Base-by-base conservation (phyloP, 2,329 filamentous ascomycete species). In the Graphilbum fragrans region DNA sequence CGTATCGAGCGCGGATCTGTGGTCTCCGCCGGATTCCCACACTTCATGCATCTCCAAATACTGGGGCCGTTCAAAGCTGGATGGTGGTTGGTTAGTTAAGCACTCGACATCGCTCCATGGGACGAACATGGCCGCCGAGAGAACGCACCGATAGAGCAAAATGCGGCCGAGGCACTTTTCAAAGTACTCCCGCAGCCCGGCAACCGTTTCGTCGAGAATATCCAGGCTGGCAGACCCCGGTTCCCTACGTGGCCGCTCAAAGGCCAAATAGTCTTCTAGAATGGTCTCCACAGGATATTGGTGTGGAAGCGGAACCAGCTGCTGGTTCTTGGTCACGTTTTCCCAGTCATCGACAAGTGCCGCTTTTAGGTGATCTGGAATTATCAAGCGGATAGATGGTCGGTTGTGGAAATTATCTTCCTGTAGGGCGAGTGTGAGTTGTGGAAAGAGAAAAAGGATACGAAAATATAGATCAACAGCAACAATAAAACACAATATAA, bases 291-390 rank as follows among this genome's bases (percentile, higher is more conserved):
- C 86, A 1, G 90, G 78, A 39, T 81, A 75, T 22, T 72, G 68
- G 37, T 86, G 80, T 1, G 92, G 92, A 16, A 98, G 69, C 2
- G 85, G 80, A 25, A 95, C 86, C 4, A 96, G 77, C 56, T 90
- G 85, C 51, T 86, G 77, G 57, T 93, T 92, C 65, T 95, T 96
- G 43, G 92, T 98, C 47, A 98, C 80, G 53, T 95, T 94, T 61
- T 98, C 92, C 92, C 92, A 98, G 59, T 98, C 92, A 57, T 98
- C 92, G 19, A 98, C 92, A 3, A 98, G 76, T 47, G 94, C 73
- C 16, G 84, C 86, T 65, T 96, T 95, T 50, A 98, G 71, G 49
- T 83, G 77, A 56, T 96, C 92, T 0, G 92, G 87, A 49, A 96
- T 79, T 38, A 80, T 72, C 34, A 98, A 74, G 52, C 86, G 85